Evolutionary conservation across 306 rosid genomes (phyloP), one percentile per base, ranked within the genome.

Genomic region (Pyrus communis): DNA sequence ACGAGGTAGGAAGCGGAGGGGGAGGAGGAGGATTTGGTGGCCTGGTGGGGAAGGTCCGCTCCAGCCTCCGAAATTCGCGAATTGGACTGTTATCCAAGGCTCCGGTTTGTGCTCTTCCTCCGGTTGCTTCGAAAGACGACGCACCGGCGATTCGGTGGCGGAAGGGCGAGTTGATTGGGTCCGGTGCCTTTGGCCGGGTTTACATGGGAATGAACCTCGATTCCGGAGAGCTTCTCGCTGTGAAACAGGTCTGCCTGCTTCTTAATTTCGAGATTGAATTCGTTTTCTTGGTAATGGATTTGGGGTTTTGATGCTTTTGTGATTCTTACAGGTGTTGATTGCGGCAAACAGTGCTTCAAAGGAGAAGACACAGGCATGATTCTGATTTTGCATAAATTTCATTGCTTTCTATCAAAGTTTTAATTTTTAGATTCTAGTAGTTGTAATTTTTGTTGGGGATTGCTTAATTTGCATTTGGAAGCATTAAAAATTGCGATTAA

Each of bases 161-260:
- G 64, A 91, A 83, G 78, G 98, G 98, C 25, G 93, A 94, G 78
- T 80, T 87, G 85, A 94, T 94, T 17, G 98, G 98, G 15, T 88
- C 87, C 15, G 97, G 98, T 35, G 98, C 98, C 54, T 94, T 94
- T 45, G 97, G 97, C 38, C 84, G 88, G 11, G 98, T 90, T 19
- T 94, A 91, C 75, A 91, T 94, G 97, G 97, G 98, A 15, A 91
- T 94, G 98, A 91, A 94, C 76, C 93, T 94, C 18, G 97, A 94
- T 76, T 90, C 94, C 18, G 98, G 98, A 13, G 98, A 94, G 93
- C 97, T 94, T 40, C 82, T 94, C 65, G 98, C 98, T 0, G 86
- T 94, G 31, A 94, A 94, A 79, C 97, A 91, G 92, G 98, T 89
- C 38, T 52, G 59, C 15, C 73, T 75, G 11, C 6, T 52, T 28